A percentile compares a stretch with the other conserved stretches of the same genome.
These are phyloP conservation scores for Cordyceps javanica DNA, from an alignment of 2,329 filamentous ascomycete species.

Conservation along the genomic window DNA sequence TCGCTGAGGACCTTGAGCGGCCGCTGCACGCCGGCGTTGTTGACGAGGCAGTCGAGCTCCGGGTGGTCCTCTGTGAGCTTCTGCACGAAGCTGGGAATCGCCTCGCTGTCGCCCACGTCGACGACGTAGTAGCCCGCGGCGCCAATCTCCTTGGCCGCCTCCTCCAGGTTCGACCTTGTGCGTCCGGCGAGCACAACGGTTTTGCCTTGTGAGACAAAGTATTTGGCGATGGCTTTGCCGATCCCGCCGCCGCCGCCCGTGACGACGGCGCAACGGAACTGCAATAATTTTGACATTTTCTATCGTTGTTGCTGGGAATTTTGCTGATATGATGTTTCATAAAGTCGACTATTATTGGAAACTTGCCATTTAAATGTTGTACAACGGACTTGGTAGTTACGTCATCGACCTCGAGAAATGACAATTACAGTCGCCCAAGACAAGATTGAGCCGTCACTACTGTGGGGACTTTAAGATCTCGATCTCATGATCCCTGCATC, in stretches of 20 bases:
- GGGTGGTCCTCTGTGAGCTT: constrained; percentile 41
- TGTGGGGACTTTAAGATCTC: not conserved
- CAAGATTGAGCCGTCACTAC: not conserved
- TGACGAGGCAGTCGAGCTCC: constrained; percentile 49
- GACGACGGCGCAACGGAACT: constrained; percentile 40
- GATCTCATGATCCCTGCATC: not conserved
- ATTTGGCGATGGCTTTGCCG: constrained; percentile 40
- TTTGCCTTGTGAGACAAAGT: constrained; percentile 39
- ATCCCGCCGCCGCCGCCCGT: constrained; percentile 48
- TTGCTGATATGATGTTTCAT: no score
- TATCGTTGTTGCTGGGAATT: not conserved
- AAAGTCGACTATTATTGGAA: not conserved
- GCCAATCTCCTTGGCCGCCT: constrained; percentile 36
- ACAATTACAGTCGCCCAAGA: not conserved
- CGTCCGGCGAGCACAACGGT: constrained; percentile 47
- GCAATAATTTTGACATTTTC: constrained; percentile 17
- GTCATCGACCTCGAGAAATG: not conserved
- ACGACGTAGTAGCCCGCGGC: constrained; percentile 44
- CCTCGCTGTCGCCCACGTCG: constrained; percentile 40
- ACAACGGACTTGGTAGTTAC: not conserved
- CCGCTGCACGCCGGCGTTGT: constrained; percentile 53
- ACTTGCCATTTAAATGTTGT: not conserved
- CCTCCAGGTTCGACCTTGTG: constrained; percentile 46
- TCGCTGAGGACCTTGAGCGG: constrained; percentile 39
- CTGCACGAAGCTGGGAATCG: constrained; percentile 39